These are phyloP conservation scores for Somion occarium DNA, from an alignment of 1,284 basidiomycete species.

Conservation along the genomic window DNA sequence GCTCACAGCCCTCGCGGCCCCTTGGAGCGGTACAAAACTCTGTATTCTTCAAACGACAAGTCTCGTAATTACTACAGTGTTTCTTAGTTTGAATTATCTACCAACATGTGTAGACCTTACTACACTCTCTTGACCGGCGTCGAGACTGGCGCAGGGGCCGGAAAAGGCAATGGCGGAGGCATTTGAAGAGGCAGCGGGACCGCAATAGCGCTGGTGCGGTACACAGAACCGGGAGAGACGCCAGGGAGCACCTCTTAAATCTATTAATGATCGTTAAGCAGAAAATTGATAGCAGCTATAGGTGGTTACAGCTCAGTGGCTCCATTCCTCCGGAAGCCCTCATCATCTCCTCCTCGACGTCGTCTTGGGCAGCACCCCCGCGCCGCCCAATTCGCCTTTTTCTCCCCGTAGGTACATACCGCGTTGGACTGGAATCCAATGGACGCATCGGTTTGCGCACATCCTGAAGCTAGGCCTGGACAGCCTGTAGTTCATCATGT, in stretches of 20 bases:
- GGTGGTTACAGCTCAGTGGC: neutral
- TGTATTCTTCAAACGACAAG: no score
- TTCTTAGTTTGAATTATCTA: no score
- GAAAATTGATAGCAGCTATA: neutral
- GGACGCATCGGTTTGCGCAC: constrained; percentile 19
- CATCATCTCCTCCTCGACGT: constrained; percentile 5
- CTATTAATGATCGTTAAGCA: neutral
- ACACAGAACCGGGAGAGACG: no score
- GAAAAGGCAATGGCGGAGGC: neutral
- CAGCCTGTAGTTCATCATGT: constrained; percentile 12
- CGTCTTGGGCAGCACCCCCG: neutral
- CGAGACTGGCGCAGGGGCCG: neutral
- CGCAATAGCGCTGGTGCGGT: neutral
- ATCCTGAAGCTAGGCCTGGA: constrained; percentile 18
- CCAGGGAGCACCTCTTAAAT: neutral
- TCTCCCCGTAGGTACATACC: constrained; percentile 6
- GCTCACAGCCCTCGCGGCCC: no score
- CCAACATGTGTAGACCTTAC: no score
- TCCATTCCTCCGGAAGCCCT: constrained; percentile 5
- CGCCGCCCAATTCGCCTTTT: neutral
- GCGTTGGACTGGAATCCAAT: constrained; percentile 30
- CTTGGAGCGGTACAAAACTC: no score
- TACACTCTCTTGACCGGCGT: no score
- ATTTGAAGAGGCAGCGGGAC: neutral
- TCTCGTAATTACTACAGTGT: no score